Evolutionary conservation across 805 yeast species (phyloP), one percentile per base, ranked within the genome.

Genomic region (Pichia nakasei): DNA sequence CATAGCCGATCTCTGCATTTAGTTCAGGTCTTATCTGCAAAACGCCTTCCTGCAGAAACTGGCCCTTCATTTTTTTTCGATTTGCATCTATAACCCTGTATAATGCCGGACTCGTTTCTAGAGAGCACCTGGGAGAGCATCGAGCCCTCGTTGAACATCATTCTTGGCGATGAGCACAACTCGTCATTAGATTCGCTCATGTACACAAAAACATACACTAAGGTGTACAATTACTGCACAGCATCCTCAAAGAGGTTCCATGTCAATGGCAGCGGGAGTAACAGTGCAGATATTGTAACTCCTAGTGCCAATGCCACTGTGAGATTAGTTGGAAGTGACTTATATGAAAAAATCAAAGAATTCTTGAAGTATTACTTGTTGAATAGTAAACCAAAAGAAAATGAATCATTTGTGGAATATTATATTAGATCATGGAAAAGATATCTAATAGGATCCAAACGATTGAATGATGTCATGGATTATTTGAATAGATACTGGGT

Each of bases 401-500:
- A 73, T 39, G 95, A 86, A 53, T 66, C 81, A 2, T 83, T 87
- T 54, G 68, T 89, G 44, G 83, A 80, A 48, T 86, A 85, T 58
- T 93, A 93, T 56, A 95, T 86, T 37, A 72, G 80, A 57, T 78
- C 82, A 51, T 94, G 97, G 96, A 79, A 80, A 50, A 75, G 97
- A 48, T 93, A 75, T 60, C 78, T 94, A 20, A 79, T 86, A 42
- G 97, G 97, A 22, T 95, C 97, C 1, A 84, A 88, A 15, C 85
- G 86, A 63, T 66, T 93, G 60, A 88, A 87, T 61, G 93, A 94
- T 60, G 89, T 94, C 6, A 85, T 93, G 57, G 96, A 91, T 61
- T 93, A 93, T 64, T 80, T 93, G 76, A 93, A 93, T 64, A 76
- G 97, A 49, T 93, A 91, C 65, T 93, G 98, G 98, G 96, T 94